Evolutionary conservation across 2,329 filamentous ascomycete species (phyloP).

Genomic region (Thelonectria discophora): DNA sequence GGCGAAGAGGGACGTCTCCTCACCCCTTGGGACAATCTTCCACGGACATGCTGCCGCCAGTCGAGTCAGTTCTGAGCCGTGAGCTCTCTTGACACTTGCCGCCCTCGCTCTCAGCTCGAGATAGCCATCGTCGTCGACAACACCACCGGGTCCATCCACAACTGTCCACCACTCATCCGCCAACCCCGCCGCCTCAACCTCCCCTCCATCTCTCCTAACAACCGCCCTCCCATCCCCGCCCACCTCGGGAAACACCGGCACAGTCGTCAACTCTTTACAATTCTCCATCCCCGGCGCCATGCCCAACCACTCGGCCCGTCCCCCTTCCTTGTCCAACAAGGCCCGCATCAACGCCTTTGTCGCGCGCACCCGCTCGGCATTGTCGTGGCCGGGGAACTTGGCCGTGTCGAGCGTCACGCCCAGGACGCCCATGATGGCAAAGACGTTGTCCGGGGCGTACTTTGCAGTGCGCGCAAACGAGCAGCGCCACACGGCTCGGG

Average conservation of each 20-base stretch:
- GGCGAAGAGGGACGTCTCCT: background rate
- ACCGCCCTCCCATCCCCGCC: constrained; percentile 53
- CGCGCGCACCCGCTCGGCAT: background rate
- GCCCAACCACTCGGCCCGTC: constrained; percentile 1
- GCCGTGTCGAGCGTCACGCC: constrained; percentile 22
- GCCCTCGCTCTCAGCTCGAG: background rate
- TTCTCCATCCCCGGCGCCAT: background rate
- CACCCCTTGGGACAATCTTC: background rate
- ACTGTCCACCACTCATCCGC: constrained; percentile 24
- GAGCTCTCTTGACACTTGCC: background rate
- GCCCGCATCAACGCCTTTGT: background rate
- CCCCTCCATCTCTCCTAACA: constrained; percentile 26
- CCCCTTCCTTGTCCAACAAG: background rate
- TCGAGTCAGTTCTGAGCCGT: background rate
- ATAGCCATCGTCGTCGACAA: constrained; percentile 20
- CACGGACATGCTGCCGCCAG: background rate
- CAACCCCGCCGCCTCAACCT: constrained; percentile 3
- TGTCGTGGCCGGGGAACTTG: background rate
- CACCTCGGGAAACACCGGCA: constrained; percentile 48
- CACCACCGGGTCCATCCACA: constrained; percentile 14
- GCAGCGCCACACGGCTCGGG: constrained; percentile 18
- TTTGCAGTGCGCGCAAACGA: constrained; percentile 11
- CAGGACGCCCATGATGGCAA: constrained; percentile 30
- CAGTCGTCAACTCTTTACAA: background rate
- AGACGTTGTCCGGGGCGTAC: constrained; percentile 28